These are phyloP conservation scores for Dunaliella primolecta DNA, from an alignment of 139 green algal genomes.

Conservation along the genomic window DNA sequence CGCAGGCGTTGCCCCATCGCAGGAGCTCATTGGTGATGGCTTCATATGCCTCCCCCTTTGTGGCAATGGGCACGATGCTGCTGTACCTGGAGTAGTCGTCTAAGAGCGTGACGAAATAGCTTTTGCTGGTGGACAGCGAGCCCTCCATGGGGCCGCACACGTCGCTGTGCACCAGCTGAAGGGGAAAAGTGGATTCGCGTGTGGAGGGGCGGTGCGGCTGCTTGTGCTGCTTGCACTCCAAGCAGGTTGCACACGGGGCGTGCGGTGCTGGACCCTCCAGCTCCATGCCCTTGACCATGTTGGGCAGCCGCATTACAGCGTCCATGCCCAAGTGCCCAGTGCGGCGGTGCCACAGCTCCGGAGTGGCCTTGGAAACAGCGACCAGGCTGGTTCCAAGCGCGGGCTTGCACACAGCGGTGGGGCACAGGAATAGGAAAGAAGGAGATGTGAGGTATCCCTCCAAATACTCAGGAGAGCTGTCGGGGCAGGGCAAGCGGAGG, in stretches of 20 bases:
- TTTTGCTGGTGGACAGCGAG: no score
- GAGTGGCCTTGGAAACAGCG: background rate
- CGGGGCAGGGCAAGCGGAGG: no score
- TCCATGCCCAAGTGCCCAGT: background rate
- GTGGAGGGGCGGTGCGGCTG: background rate
- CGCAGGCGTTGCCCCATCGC: slow-evolving; percentile 9
- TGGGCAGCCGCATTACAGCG: background rate
- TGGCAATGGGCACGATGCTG: background rate
- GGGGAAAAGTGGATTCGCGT: background rate
- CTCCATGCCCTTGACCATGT: background rate
- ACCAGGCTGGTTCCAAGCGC: no score
- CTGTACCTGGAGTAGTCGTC: background rate
- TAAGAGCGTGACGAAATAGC: background rate
- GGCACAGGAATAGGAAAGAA: no score
- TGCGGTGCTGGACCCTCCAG: background rate
- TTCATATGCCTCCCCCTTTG: background rate
- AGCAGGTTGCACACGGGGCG: background rate
- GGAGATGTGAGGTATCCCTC: no score
- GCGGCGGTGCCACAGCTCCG: background rate
- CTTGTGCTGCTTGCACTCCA: background rate
- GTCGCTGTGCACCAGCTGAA: slow-evolving; percentile 15
- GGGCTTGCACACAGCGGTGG: background rate
- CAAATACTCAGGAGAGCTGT: no score
- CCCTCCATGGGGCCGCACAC: background rate
- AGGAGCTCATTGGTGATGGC: background rate